A percentile compares a stretch with the other conserved stretches of the same genome.
Conservation (phyloP, 140 eudicot genomes). For the Cichorium intybus region DNA sequence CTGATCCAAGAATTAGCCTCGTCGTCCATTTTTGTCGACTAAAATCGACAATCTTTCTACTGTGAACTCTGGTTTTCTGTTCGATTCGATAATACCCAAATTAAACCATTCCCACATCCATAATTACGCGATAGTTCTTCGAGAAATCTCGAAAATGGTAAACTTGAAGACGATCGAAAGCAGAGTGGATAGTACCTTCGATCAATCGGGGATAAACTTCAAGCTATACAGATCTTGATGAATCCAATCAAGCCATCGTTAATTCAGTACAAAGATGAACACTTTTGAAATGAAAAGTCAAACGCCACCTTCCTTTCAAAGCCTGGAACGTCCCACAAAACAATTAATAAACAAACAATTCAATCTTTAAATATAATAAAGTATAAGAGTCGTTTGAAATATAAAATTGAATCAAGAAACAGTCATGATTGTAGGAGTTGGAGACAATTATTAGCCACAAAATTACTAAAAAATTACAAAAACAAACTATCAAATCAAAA, state of each 20-base stretch:
- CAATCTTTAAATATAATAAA: constrained; percentile 15
- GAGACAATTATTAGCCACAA: constrained; percentile 29
- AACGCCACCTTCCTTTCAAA: constrained; percentile 51
- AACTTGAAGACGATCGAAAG: constrained; percentile 14
- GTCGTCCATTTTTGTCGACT: constrained; percentile 53
- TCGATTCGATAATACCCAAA: constrained; percentile 10
- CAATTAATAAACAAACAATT: constrained; percentile 16
- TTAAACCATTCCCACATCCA: constrained; percentile 5
- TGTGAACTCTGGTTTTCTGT: constrained; percentile 4
- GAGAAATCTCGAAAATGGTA: constrained; percentile 16
- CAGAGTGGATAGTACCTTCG: constrained; percentile 1
- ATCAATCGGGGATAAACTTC: constrained; percentile 6
- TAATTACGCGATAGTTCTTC: neutral
- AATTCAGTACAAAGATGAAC: constrained; percentile 20
- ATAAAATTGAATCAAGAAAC: constrained; percentile 21
- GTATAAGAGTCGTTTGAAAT: constrained; percentile 3
- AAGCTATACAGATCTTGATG: constrained; percentile 17
- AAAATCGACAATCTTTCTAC: neutral
- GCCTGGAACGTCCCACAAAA: constrained; percentile 50
- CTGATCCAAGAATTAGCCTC: constrained; percentile 90
- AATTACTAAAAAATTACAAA: constrained; percentile 22
- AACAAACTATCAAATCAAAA: constrained; percentile 31
- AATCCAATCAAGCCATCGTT: constrained; percentile 11
- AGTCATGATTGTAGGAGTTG: constrained; percentile 30
- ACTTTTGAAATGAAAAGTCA: constrained; percentile 58